Percentiles rank a stretch among this genome's conserved stretches.
Conservation (phyloP, 371 early-diverging fungal species). For the Blakeslea trispora region DNA sequence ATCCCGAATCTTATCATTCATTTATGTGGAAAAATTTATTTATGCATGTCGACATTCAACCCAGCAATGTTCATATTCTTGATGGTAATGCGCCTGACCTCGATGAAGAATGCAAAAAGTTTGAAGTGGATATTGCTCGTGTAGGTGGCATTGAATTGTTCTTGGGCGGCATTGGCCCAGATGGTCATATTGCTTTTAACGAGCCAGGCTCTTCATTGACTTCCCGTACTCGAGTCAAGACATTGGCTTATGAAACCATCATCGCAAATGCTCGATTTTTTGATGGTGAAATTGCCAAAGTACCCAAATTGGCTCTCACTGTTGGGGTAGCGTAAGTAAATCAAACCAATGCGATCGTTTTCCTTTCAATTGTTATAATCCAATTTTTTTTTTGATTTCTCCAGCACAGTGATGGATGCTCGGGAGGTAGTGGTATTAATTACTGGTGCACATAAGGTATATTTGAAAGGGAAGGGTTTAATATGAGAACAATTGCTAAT, state of each 20-base stretch:
- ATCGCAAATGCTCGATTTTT: slow-evolving; percentile 87
- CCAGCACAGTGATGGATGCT: slow-evolving; percentile 86
- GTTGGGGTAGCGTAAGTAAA: slow-evolving; percentile 77
- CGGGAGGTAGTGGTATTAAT: slow-evolving; percentile 84
- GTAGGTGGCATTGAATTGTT: slow-evolving; percentile 59
- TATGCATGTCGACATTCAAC: slow-evolving; percentile 78
- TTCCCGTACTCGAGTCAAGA: slow-evolving; percentile 84
- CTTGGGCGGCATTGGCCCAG: slow-evolving; percentile 71
- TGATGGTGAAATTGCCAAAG: slow-evolving; percentile 82
- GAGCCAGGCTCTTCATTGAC: slow-evolving; percentile 85
- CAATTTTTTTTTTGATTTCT: not conserved
- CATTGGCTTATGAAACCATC: slow-evolving; percentile 86
- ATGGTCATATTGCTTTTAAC: slow-evolving; percentile 92
- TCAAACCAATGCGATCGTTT: no score
- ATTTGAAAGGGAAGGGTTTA: no score
- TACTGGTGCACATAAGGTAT: slow-evolving; percentile 81
- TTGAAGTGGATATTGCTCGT: slow-evolving; percentile 72
- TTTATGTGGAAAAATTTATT: slow-evolving; percentile 88
- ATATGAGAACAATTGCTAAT: no score
- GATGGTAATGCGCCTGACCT: slow-evolving; percentile 80
- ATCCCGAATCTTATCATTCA: slow-evolving; percentile 84
- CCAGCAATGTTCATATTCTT: slow-evolving; percentile 79
- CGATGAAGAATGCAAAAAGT: slow-evolving; percentile 76
- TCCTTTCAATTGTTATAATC: not conserved
- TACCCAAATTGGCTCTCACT: slow-evolving; percentile 85